Evolutionary conservation across 2,329 filamentous ascomycete species (phyloP).

Genomic region (Macrophomina tecta): DNA sequence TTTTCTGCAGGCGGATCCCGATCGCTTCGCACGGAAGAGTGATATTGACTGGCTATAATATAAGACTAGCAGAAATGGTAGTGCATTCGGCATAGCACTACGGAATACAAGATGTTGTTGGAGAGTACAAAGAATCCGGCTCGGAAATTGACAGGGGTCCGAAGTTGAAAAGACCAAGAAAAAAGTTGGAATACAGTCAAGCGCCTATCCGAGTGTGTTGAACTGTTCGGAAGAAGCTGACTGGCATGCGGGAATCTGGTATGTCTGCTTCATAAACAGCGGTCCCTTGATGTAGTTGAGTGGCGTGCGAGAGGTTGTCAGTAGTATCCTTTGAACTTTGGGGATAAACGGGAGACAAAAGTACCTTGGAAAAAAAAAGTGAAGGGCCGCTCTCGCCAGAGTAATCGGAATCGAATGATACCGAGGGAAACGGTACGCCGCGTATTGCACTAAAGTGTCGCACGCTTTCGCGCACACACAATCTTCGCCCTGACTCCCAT

Average conservation of each 20-base stretch:
- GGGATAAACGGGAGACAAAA: conserved; percentile 38
- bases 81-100: neutral
- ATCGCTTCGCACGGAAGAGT: too few relatives aligned
- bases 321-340: conserved; percentile 47
- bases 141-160: too few relatives aligned
- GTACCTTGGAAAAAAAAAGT: conserved; percentile 58
- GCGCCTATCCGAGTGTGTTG: too few relatives aligned
- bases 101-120: neutral
- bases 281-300: neutral
- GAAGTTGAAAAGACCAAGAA: too few relatives aligned
- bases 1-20: too few relatives aligned
- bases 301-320: conserved; percentile 36
- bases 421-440: conserved; percentile 68
- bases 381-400: conserved; percentile 80
- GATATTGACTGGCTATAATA: neutral
- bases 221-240: too few relatives aligned
- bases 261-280: neutral
- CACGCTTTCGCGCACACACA: conserved; percentile 62
- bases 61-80: neutral
- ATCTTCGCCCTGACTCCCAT: conserved; percentile 96
- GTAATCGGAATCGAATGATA: conserved; percentile 94
- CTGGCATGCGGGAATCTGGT: neutral
- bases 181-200: too few relatives aligned
- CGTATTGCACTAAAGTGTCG: conserved; percentile 96
- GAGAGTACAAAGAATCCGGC: neutral